Evolutionary conservation across 345 rosid species (phyloP), one percentile per base, ranked within the genome.

Genomic region (Lepidium didymum): DNA sequence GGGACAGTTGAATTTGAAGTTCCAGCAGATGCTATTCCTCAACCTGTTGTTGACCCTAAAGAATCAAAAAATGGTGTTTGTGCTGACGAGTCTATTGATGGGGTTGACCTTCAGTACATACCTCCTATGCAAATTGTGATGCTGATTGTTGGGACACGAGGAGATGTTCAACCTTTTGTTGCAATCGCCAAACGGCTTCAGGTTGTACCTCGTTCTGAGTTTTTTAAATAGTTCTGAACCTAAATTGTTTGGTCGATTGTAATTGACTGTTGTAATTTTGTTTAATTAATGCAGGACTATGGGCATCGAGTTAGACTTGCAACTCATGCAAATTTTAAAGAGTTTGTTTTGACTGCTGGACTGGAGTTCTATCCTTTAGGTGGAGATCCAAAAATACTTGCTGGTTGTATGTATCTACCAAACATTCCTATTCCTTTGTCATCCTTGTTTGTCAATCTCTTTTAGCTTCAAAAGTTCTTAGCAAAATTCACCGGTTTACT

Each of bases 241-340:
- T 55, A 27, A 41, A n/a, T 43, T 67, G 33, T 38, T 18, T 14
- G 15, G 46, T 12, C 36, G 38, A 7, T 6, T 8, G 21, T 56
- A 21, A 37, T 25, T 12, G 34, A 59, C 5, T 40, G n/a, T 18
- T 14, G 9, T 34, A 1, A 40, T 68, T 57, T 56, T 71, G n/a
- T n/a, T n/a, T n/a, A n/a, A 36, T 73, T 29, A 54, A 23, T 82
- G 93, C 87, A 95, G 99, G 97, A 95, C 70, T 87, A 87, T 79
- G 99, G 99, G 25, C 99, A 95, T 87, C 89, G 99, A 52, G 99
- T 95, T 77, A 91, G 99, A 81, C 80, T 95, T 72, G 99, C 99
- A 40, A 95, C 96, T 64, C 99, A 95, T 85, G 84, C 90, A 70
- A 95, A 95, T 83, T 95, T 95, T 77, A 95, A 87, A 70, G 99